Conservation (phyloP, 129 eudicot genomes). For the Arctium minus region DNA sequence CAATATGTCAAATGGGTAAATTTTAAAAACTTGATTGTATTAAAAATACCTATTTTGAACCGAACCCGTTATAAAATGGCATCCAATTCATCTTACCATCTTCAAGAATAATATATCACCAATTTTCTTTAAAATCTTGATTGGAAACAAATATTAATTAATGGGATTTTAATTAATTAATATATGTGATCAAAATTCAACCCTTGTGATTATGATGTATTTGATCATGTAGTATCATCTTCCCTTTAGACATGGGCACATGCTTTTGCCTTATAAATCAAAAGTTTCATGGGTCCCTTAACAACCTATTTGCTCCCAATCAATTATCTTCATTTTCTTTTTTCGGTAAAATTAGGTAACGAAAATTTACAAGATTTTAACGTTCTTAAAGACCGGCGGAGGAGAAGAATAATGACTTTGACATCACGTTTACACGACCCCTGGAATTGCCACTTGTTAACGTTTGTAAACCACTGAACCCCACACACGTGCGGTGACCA, state of each 20-base stretch:
- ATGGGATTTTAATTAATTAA: neutral
- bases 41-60: no score
- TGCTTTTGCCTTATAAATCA: slow-evolving; percentile 41
- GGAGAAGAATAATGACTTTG: slow-evolving; percentile 9
- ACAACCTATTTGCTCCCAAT: slow-evolving; percentile 20
- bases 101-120: neutral
- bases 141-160: slow-evolving; percentile 16
- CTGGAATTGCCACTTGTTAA: slow-evolving; percentile 24
- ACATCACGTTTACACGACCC: slow-evolving; percentile 4
- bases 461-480: neutral
- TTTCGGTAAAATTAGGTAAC: neutral
- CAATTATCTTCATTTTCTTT: slow-evolving; percentile 9
- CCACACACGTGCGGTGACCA: slow-evolving; percentile 15
- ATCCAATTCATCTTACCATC: no score
- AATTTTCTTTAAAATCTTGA: neutral
- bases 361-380: neutral
- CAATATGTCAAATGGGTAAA: no score
- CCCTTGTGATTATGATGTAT: slow-evolving; percentile 36
- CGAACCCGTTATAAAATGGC: no score
- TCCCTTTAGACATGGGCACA: slow-evolving; percentile 44
- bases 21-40: no score
- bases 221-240: slow-evolving; percentile 19
- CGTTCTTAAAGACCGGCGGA: slow-evolving; percentile 11
- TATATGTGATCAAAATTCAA: slow-evolving; percentile 24
- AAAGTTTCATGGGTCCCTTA: slow-evolving; percentile 31